Base-by-base conservation (phyloP, 805 yeast genomes). In the Cyberlindnera galapagoensis region DNA sequence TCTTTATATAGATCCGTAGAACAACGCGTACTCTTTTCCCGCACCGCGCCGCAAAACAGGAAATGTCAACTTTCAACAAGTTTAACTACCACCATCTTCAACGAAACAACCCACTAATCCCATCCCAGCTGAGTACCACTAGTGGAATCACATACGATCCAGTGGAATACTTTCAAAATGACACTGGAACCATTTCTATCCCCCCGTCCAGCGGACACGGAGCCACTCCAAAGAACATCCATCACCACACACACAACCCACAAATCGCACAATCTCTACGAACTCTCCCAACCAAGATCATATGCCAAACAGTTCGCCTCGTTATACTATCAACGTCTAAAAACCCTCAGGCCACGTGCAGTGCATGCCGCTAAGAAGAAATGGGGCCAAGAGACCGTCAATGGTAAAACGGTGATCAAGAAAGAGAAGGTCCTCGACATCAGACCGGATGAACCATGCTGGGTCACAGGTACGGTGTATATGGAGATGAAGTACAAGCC, bases 401-500 rank as follows among this genome's bases (percentile, higher is more conserved):
- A 59, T 21, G 65, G 63, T 5, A 54, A 51, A 24, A 36, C 36
- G 16, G 67, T 62, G 3, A 54, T 52, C 12, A 57, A 56, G 58
- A 64, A 52, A 57, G 69, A 69, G 22, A 66, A 56, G 49, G 71
- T 76, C 2, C 57, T 86, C 37, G 94, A 85, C 46, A 74, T 85
- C 7, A 58, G 62, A 9, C 65, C 70, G 20, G 73, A 76, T 36
- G 67, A 71, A 38, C 68, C 80, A 13, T 71, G 84, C 40, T 92
- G 90, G 90, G 76, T 86, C 9, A 67, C 80, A 17, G 98, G 98
- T 3, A 85, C 97, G 0, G 67, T 88, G 0, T 86, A 80, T 49
- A 71, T 84, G 47, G 95, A 88, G 39, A 69, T 85, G 78, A 76
- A 76, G 49, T 74, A 75, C 49, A 92, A 92, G 51, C 87, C 95